These are phyloP conservation scores for Cyberlindnera suaveolens DNA, from an alignment of 805 yeast genomes.

Conservation along the genomic window DNA sequence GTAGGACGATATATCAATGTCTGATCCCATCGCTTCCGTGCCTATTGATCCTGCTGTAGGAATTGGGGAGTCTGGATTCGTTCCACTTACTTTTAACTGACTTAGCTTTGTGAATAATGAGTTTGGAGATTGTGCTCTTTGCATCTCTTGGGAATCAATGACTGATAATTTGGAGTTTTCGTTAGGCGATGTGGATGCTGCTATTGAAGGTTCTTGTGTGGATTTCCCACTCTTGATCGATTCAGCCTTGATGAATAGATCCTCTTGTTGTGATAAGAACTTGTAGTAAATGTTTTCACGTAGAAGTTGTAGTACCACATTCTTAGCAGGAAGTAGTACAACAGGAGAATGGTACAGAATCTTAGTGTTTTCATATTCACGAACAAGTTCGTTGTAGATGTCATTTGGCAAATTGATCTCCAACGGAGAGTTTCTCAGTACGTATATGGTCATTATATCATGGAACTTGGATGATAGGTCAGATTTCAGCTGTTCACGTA, in stretches of 20 bases:
- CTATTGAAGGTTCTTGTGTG: background rate
- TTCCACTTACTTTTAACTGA: constrained; percentile 2
- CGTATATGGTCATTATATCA: constrained; percentile 34
- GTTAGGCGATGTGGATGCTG: background rate
- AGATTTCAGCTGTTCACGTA: constrained; percentile 15
- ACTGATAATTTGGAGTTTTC: background rate
- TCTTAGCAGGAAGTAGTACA: constrained; percentile 26
- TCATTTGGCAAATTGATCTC: constrained; percentile 44
- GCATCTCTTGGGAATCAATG: background rate
- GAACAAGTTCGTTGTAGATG: constrained; percentile 26
- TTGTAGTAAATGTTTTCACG: constrained; percentile 29
- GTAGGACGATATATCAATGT: too few species aligned
- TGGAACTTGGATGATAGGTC: constrained; percentile 30
- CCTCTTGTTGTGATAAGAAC: constrained; percentile 21
- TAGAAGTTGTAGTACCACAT: constrained; percentile 25
- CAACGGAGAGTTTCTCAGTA: constrained; percentile 35
- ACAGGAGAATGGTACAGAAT: constrained; percentile 29
- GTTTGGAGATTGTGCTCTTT: constrained; percentile 4
- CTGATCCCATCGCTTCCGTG: too few species aligned
- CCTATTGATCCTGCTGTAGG: too few species aligned
- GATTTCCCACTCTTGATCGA: background rate
- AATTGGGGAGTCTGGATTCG: too few species aligned
- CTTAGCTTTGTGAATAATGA: constrained; percentile 7
- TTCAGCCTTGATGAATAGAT: constrained; percentile 7
- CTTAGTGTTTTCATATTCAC: constrained; percentile 19